Percentiles rank a stretch among this genome's conserved stretches.
Evolutionary conservation across 1,284 basidiomycete genomes (phyloP).

Genomic region (Leccinum glutinopallens): DNA sequence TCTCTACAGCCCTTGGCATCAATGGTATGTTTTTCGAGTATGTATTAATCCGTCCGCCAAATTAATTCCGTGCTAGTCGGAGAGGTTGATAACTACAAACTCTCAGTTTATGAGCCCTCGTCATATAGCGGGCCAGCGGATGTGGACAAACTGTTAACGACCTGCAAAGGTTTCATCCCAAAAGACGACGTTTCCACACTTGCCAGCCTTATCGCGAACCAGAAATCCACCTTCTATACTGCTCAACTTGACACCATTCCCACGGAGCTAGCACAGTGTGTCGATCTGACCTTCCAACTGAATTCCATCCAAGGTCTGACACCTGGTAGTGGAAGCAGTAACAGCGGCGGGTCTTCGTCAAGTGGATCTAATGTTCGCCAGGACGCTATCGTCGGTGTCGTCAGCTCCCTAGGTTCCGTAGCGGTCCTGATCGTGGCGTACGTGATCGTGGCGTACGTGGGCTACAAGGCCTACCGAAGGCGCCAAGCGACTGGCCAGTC

Average conservation of each 20-base stretch:
- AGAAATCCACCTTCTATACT: slow-evolving; percentile 62
- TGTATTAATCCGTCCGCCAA: slow-evolving; percentile 19
- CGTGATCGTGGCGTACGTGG: slow-evolving; percentile 50
- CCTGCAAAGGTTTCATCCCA: slow-evolving; percentile 65
- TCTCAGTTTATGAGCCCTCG: slow-evolving; percentile 60
- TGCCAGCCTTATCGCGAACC: slow-evolving; percentile 55
- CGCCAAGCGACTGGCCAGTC: slow-evolving; percentile 64
- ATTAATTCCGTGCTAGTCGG: slow-evolving; percentile 28
- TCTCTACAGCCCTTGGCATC: slow-evolving; percentile 52
- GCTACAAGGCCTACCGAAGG: slow-evolving; percentile 60
- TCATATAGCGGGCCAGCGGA: slow-evolving; percentile 53
- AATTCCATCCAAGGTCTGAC: slow-evolving; percentile 46
- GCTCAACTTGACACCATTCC: slow-evolving; percentile 42
- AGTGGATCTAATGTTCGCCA: slow-evolving; percentile 45
- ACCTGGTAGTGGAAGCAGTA: slow-evolving; percentile 28
- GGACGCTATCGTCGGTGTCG: slow-evolving; percentile 81
- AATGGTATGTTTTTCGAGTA: slow-evolving; percentile 39
- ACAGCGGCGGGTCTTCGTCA: slow-evolving; percentile 13
- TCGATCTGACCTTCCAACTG: slow-evolving; percentile 61
- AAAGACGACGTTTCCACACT: slow-evolving; percentile 48
- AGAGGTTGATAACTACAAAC: slow-evolving; percentile 55
- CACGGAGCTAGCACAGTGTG: slow-evolving; percentile 53
- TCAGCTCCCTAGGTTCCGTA: slow-evolving; percentile 71
- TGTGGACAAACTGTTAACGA: slow-evolving; percentile 50
- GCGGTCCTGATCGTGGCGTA: slow-evolving; percentile 60